Conservation (phyloP, 2,329 filamentous ascomycete genomes). For the Trichophyton verrucosum region DNA sequence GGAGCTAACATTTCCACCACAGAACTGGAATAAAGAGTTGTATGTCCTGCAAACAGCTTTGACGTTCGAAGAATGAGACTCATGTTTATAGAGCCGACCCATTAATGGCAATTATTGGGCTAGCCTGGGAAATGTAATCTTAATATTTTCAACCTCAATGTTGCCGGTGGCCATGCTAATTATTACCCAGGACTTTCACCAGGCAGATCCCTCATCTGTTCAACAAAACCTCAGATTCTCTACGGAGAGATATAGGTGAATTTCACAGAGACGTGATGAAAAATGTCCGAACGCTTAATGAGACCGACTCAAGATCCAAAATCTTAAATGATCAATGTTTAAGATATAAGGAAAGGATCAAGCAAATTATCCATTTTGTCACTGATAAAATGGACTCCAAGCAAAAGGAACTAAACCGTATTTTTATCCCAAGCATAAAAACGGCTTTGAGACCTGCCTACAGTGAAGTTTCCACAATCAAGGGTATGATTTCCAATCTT, state of each 20-base stretch:
- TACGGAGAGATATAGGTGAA: background rate
- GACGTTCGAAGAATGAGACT: background rate
- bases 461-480: background rate
- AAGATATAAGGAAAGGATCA: background rate
- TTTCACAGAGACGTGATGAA: background rate
- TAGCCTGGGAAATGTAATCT: conserved; percentile 8
- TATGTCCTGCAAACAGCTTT: background rate
- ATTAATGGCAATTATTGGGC: conserved; percentile 5
- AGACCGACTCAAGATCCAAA: background rate
- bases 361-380: background rate
- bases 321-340: background rate
- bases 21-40: conserved; percentile 11
- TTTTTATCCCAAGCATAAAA: background rate
- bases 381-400: background rate
- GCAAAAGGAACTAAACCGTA: conserved; percentile 2
- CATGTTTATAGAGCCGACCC: conserved; percentile 6
- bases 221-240: background rate
- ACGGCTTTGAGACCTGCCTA: background rate
- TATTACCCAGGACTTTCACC: conserved; percentile 2
- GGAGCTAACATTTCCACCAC: background rate
- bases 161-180: background rate
- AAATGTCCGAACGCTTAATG: background rate
- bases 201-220: conserved; percentile 1
- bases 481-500: background rate
- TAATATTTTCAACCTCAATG: background rate